A percentile compares a stretch with the other conserved stretches of the same genome.
Evolutionary conservation across 331 rosid species (phyloP).

Genomic region (Telfairia occidentalis): DNA sequence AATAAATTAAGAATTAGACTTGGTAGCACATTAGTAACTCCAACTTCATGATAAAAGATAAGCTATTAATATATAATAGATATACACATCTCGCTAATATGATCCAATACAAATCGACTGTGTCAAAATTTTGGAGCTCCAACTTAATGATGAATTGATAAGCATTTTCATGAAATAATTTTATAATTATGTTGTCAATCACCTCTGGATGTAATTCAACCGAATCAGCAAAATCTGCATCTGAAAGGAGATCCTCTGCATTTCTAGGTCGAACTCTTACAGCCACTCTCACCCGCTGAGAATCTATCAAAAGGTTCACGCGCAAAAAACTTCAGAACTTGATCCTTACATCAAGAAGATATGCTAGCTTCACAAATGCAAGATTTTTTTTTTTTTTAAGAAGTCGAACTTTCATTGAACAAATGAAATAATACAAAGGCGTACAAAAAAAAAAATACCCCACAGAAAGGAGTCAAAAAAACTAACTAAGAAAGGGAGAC

Average conservation of each 20-base stretch:
- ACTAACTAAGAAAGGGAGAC: too few species aligned
- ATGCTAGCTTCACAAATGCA: background rate
- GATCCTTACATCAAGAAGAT: background rate
- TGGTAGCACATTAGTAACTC: background rate
- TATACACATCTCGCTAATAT: background rate
- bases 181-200: background rate
- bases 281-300: conserved; percentile 55
- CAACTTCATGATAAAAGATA: background rate
- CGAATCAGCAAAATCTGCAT: conserved; percentile 44
- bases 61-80: background rate
- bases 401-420: too few species aligned
- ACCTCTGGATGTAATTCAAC: conserved; percentile 65
- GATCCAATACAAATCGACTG: background rate
- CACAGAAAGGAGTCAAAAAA: too few species aligned
- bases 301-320: conserved; percentile 21
- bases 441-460: too few species aligned
- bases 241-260: conserved; percentile 34
- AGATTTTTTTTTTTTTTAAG: too few species aligned
- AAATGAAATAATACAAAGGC: too few species aligned
- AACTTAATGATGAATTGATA: background rate
- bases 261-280: conserved; percentile 49
- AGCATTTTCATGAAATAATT: background rate
- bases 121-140: background rate
- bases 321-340: background rate
- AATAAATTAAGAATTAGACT: background rate